Conservation (phyloP, 768 basidiomycete species). For the Russula sp. region DNA sequence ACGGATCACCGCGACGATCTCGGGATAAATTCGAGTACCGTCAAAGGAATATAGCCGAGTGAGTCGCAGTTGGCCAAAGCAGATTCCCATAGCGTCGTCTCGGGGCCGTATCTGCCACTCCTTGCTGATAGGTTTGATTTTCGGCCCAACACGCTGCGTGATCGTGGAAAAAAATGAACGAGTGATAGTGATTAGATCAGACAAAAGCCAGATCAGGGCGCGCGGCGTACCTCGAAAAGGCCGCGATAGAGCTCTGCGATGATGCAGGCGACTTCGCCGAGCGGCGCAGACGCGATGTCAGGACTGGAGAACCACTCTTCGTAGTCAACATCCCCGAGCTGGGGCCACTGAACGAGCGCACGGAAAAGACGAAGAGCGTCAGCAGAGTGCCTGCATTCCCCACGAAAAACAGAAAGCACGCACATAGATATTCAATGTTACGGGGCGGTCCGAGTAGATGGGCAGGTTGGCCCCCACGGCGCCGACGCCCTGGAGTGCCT, state of each 20-base stretch:
- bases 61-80: conserved; percentile 16
- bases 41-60: conserved; percentile 19
- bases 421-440: conserved; percentile 8
- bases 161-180: neutral
- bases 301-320: conserved; percentile 15
- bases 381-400: neutral
- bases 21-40: conserved; percentile 9
- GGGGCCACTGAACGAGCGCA: conserved; percentile 9
- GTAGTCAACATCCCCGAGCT: conserved; percentile 4
- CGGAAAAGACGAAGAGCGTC: neutral
- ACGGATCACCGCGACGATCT: conserved; percentile 15
- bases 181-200: neutral
- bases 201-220: neutral
- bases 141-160: conserved; percentile 15
- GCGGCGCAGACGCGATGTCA: conserved; percentile 10
- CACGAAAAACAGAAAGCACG: neutral
- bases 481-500: conserved; percentile 14
- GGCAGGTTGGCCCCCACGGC: neutral
- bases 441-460: neutral
- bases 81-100: conserved; percentile 3
- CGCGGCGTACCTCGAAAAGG: conserved; percentile 7
- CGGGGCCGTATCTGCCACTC: conserved; percentile 14
- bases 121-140: neutral
- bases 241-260: conserved; percentile 11
- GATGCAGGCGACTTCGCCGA: neutral